Evolutionary conservation across 2,329 filamentous ascomycete genomes (phyloP).

Genomic region (Grosmannia clavigera): DNA sequence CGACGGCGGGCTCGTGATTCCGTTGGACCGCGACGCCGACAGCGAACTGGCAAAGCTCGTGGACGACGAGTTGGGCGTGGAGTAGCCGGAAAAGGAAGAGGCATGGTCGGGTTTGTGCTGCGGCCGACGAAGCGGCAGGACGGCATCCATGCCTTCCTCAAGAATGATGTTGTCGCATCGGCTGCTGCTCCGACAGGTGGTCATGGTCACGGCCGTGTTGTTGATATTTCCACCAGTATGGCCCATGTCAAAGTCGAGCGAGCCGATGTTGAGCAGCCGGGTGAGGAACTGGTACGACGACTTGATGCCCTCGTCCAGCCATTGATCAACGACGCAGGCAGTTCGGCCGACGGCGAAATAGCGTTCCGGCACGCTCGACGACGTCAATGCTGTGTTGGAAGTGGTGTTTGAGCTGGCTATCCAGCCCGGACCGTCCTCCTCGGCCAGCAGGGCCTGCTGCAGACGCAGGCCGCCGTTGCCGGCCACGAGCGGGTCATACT

Average conservation of each 20-base stretch:
- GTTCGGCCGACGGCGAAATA: conserved; percentile 16
- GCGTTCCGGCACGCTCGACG: conserved; percentile 14
- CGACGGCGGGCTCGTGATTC: conserved; percentile 8
- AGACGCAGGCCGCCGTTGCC: conserved; percentile 11
- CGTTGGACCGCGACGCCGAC: background rate
- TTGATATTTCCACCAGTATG: background rate
- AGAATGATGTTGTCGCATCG: background rate
- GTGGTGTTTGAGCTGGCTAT: background rate
- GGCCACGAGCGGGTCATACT: conserved; percentile 19
- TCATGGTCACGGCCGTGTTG: background rate
- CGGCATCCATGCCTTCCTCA: conserved; percentile 6
- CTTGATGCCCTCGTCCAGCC: conserved; percentile 17
- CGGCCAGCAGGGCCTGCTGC: conserved; percentile 17
- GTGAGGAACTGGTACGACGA: conserved; percentile 19
- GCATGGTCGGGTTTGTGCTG: background rate
- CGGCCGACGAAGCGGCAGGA: conserved; percentile 1
- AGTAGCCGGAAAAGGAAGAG: conserved; percentile 7
- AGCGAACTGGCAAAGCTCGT: conserved; percentile 12
- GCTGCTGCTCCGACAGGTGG: background rate
- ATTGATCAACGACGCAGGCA: conserved; percentile 16
- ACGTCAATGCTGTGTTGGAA: background rate
- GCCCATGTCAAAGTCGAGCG: conserved; percentile 17
- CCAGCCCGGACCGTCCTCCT: conserved; percentile 12
- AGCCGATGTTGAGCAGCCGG: conserved; percentile 18
- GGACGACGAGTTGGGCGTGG: conserved; percentile 12